Evolutionary conservation across 2,329 filamentous ascomycete species (phyloP).

Genomic region (Alternaria brassicicola): DNA sequence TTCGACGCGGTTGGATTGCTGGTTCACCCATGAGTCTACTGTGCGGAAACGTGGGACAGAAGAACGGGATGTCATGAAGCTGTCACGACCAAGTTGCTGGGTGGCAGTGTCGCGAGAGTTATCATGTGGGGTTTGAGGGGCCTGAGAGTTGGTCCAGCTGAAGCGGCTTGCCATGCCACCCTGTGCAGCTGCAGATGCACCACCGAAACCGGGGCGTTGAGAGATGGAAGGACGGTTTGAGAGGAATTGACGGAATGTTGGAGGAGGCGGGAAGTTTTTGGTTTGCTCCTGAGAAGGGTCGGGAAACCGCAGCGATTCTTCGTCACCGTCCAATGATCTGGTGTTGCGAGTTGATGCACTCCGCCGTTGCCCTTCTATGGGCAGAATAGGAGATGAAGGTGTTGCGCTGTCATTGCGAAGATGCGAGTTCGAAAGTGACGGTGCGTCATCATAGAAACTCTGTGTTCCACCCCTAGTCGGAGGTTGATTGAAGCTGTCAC

Average conservation of each 20-base stretch:
- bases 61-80: conserved; percentile 45
- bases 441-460: conserved; percentile 38
- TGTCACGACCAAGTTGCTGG: conserved; percentile 38
- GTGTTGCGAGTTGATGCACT: conserved; percentile 44
- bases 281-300: conserved; percentile 24
- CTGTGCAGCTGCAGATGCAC: conserved; percentile 14
- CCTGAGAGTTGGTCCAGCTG: conserved; percentile 51
- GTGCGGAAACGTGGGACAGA: conserved; percentile 50
- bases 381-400: conserved; percentile 42
- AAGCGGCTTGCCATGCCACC: conserved; percentile 42
- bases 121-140: conserved; percentile 48
- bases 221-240: conserved; percentile 45
- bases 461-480: conserved; percentile 14
- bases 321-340: conserved; percentile 31
- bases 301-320: conserved; percentile 33
- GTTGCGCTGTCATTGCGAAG: conserved; percentile 39
- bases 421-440: conserved; percentile 34
- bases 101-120: conserved; percentile 34
- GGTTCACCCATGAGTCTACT: conserved; percentile 50
- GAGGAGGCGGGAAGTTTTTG: conserved; percentile 37
- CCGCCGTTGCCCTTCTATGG: conserved; percentile 30
- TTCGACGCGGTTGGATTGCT: conserved; percentile 48
- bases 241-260: conserved; percentile 49
- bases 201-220: conserved; percentile 33
- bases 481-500: conserved; percentile 37